Conservation (phyloP, 306 rosid genomes). For the Fragaria nilgerrensis region DNA sequence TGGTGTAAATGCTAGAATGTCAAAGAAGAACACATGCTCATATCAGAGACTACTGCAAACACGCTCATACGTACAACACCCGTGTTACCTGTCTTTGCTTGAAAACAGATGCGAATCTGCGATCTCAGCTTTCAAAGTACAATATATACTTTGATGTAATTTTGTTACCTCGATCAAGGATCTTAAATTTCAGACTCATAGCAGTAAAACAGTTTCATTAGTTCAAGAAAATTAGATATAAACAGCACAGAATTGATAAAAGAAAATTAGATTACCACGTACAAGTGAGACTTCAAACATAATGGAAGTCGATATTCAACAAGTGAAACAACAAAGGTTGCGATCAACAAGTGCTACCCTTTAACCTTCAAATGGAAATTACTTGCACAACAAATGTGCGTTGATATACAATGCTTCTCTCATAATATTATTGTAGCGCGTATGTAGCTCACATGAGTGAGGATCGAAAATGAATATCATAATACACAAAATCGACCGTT, state of each 20-base stretch:
- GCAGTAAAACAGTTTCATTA: not conserved
- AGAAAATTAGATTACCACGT: not conserved
- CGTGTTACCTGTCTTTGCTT: not conserved
- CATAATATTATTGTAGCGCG: not conserved
- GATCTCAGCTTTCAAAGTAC: not conserved
- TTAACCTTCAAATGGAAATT: not conserved
- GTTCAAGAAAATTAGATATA: not conserved
- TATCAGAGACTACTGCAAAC: not conserved
- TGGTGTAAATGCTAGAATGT: conserved; percentile 14
- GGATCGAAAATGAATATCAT: not conserved
- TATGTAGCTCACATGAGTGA: not conserved
- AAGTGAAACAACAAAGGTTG: not conserved
- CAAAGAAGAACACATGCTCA: not conserved
- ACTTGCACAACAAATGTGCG: not conserved
- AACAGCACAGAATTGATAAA: not conserved
- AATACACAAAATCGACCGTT: not conserved
- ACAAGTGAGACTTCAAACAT: not conserved
- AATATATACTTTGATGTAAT: not conserved
- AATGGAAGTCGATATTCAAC: too few relatives aligned
- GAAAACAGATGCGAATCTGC: not conserved
- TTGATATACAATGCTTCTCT: not conserved
- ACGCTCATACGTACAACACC: not conserved
- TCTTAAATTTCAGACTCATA: not conserved
- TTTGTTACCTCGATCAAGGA: not conserved
- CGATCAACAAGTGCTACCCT: not conserved